These are phyloP conservation scores for Jatropha curcas DNA, from an alignment of 345 rosid species.

Conservation along the genomic window DNA sequence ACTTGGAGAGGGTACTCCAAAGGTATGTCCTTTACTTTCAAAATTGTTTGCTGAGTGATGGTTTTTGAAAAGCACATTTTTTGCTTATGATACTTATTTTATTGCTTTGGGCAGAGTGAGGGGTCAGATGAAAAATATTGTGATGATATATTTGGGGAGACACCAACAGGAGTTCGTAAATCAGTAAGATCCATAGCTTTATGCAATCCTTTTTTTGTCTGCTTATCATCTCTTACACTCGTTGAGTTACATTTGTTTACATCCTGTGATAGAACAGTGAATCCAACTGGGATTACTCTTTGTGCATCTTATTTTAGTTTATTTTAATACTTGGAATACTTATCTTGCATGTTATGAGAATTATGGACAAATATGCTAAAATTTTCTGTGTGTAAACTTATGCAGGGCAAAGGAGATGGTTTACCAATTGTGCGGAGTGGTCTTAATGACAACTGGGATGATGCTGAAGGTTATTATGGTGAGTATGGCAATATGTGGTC, in stretches of 20 bases:
- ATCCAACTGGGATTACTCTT: background rate
- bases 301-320: too few relatives aligned
- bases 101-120: constrained; percentile 71
- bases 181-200: constrained; percentile 36
- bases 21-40: constrained; percentile 51
- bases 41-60: background rate
- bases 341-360: background rate
- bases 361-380: constrained; percentile 7
- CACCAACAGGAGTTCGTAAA: constrained; percentile 72
- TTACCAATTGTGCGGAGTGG: constrained; percentile 72
- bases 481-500: constrained; percentile 29
- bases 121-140: constrained; percentile 66
- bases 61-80: constrained; percentile 13
- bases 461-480: constrained; percentile 97
- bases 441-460: constrained; percentile 99
- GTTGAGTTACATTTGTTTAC: background rate
- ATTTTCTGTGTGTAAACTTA: constrained; percentile 27
- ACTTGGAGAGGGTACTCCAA: constrained; percentile 94
- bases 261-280: background rate
- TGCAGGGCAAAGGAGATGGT: constrained; percentile 73
- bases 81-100: constrained; percentile 17
- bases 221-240: background rate
- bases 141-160: constrained; percentile 97
- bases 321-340: background rate
- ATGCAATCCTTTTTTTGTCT: background rate